A percentile compares a stretch with the other conserved stretches of the same genome.
Conservation (phyloP, 345 rosid species). For the Syzygium jambos region DNA sequence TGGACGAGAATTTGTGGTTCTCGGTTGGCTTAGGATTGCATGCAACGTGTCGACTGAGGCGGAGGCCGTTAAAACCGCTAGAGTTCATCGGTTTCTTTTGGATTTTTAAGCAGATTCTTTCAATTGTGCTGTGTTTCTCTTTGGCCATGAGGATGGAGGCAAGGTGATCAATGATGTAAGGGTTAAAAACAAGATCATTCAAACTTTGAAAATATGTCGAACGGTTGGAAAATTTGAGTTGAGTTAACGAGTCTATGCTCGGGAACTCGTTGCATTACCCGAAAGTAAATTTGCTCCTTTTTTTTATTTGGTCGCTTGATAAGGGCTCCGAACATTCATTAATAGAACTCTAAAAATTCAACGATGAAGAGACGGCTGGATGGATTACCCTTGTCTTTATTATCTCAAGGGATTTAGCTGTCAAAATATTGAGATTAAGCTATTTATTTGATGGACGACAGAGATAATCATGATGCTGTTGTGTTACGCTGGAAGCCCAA, state of each 20-base stretch:
- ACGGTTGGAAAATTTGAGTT: rapidly evolving
- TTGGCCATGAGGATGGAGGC: background rate
- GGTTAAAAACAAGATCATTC: background rate
- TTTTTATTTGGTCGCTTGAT: background rate
- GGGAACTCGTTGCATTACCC: background rate
- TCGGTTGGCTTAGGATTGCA: background rate
- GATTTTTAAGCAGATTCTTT: background rate
- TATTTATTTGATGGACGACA: background rate
- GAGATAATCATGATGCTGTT: background rate
- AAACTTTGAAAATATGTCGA: rapidly evolving
- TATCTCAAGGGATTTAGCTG: background rate
- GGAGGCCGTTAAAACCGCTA: background rate
- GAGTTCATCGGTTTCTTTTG: background rate
- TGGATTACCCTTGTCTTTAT: background rate
- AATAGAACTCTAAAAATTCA: background rate
- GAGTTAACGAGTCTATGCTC: background rate
- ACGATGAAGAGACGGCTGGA: background rate
- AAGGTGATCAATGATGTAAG: background rate
- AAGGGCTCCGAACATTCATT: background rate
- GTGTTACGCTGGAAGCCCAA: background rate
- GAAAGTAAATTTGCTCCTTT: too few relatives aligned
- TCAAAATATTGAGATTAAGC: background rate
- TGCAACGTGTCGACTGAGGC: background rate
- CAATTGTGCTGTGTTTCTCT: background rate
- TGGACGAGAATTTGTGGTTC: background rate